Evolutionary conservation across 208 protist genomes (phyloP), one percentile per base, ranked within the genome.

Genomic region (Leishmania gerbilli): DNA sequence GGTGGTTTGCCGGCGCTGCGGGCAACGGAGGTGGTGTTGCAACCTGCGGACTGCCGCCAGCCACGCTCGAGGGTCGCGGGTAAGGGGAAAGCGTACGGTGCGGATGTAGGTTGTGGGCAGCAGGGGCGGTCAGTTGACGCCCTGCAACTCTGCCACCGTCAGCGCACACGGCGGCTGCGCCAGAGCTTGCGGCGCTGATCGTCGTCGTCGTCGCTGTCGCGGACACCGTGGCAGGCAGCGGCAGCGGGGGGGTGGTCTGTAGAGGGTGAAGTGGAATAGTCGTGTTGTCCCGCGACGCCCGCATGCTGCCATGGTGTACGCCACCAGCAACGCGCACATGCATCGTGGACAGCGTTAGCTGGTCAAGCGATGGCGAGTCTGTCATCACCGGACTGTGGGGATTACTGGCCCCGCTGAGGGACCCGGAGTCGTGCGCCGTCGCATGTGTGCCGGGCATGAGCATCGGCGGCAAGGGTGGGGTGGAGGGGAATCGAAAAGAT

Each of bases 1-100:
- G 58, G 31, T 82, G 79, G 58, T 79, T 83, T 1, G 67, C 60
- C 13, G 83, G 83, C 13, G 79, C 83, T 37, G 78, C 83, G 0
- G 83, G 83, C 42, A 81, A 64, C 40, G 72, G 77, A 15, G 77
- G 78, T 72, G n/a, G 49, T 60, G 62, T 37, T 21, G 49, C 21
- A 17, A 31, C 40, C 0, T 34, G 24, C 8, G 69, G 5, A 13
- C 40, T 17, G 7, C 47, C 24, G 6, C 34, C 8, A 34, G 64
- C 24, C 60, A 15, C 56, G 60, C 21, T 42, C 55, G 55, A 45
- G 8, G 65, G 79, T 34, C 40, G 83, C 13, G 49, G 65, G 74
- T 77, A 56, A 5, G 82, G 78, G 27, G 74, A 81, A 37, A 78
- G 11, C 8, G 72, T 40, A 34, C 65, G 34, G 3, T 42, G 42